Conservation (phyloP, 805 yeast genomes). For the Saccharomycopsis synnaedendra region DNA sequence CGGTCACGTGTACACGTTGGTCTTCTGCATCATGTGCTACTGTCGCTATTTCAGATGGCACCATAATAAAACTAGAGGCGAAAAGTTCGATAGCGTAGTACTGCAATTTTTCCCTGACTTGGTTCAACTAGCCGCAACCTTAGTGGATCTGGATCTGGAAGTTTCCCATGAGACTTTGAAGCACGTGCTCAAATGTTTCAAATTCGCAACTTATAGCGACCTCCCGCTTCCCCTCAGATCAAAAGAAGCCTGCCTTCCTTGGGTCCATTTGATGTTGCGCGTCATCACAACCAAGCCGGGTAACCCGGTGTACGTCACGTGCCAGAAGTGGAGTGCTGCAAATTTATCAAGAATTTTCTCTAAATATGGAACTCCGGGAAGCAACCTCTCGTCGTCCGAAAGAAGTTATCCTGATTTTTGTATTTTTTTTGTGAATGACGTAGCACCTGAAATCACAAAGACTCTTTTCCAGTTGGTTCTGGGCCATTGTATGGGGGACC, state of each 20-base stretch:
- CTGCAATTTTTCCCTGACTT: slow-evolving; percentile 52
- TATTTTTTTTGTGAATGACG: slow-evolving; percentile 37
- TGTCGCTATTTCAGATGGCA: slow-evolving; percentile 64
- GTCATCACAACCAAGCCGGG: slow-evolving; percentile 48
- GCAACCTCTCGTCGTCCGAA: slow-evolving; percentile 20
- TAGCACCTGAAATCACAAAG: slow-evolving; percentile 63
- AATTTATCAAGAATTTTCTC: slow-evolving; percentile 61
- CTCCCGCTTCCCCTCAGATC: slow-evolving; percentile 56
- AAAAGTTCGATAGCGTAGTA: slow-evolving; percentile 41
- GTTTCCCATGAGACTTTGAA: slow-evolving; percentile 61
- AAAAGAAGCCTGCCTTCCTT: slow-evolving; percentile 38
- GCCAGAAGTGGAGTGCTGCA: slow-evolving; percentile 83
- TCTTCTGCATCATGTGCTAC: slow-evolving; percentile 60
- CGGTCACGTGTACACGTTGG: slow-evolving; percentile 42
- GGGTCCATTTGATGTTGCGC: slow-evolving; percentile 71
- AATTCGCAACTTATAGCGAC: slow-evolving; percentile 63
- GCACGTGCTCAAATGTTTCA: slow-evolving; percentile 62
- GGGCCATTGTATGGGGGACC: too few species aligned
- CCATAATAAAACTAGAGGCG: slow-evolving; percentile 40
- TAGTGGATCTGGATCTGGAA: slow-evolving; percentile 22
- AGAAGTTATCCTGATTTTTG: slow-evolving; percentile 54
- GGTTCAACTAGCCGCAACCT: slow-evolving; percentile 50
- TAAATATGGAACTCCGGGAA: slow-evolving; percentile 45
- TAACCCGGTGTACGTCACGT: slow-evolving; percentile 54
- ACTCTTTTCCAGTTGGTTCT: slow-evolving; percentile 42